These are phyloP conservation scores for Teunomyces barrocoloradensis DNA, from an alignment of 805 yeast genomes.

Conservation along the genomic window DNA sequence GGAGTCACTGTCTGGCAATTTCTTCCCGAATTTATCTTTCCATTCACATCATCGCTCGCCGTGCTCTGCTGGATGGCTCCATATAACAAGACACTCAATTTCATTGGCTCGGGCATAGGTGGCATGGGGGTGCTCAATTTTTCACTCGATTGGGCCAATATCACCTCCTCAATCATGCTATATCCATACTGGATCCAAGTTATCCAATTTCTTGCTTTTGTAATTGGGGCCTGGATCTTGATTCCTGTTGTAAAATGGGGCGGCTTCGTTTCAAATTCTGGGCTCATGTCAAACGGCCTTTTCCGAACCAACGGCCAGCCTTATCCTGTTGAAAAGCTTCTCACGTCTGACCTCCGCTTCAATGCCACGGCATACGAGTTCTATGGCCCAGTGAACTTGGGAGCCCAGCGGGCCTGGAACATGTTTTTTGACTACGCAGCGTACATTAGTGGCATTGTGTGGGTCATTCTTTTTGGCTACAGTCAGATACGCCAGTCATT, in stretches of 20 bases:
- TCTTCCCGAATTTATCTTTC: conserved; percentile 48
- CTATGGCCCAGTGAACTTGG: conserved; percentile 46
- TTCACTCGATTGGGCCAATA: conserved; percentile 53
- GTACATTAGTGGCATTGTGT: conserved; percentile 45
- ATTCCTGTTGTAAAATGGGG: conserved; percentile 49
- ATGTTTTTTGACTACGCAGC: conserved; percentile 55
- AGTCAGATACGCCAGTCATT: conserved; percentile 20
- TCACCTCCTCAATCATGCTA: conserved; percentile 49
- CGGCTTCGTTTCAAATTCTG: conserved; percentile 27
- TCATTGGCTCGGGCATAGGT: conserved; percentile 52
- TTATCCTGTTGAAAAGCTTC: conserved; percentile 43
- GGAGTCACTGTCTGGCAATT: conserved; percentile 46
- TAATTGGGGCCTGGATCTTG: conserved; percentile 46
- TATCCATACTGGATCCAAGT: conserved; percentile 53
- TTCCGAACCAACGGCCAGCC: conserved; percentile 34
- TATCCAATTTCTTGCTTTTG: conserved; percentile 47
- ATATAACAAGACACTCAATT: conserved; percentile 35
- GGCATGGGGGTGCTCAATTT: conserved; percentile 51
- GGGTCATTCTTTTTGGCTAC: conserved; percentile 43
- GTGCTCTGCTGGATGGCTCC: conserved; percentile 51
- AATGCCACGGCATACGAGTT: conserved; percentile 45
- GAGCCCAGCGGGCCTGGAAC: conserved; percentile 50
- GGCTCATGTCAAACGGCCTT: conserved; percentile 48
- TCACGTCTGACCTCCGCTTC: conserved; percentile 38
- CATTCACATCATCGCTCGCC: conserved; percentile 49